These are phyloP conservation scores for Trametes coccinea DNA, from an alignment of 768 basidiomycete genomes.

Conservation along the genomic window DNA sequence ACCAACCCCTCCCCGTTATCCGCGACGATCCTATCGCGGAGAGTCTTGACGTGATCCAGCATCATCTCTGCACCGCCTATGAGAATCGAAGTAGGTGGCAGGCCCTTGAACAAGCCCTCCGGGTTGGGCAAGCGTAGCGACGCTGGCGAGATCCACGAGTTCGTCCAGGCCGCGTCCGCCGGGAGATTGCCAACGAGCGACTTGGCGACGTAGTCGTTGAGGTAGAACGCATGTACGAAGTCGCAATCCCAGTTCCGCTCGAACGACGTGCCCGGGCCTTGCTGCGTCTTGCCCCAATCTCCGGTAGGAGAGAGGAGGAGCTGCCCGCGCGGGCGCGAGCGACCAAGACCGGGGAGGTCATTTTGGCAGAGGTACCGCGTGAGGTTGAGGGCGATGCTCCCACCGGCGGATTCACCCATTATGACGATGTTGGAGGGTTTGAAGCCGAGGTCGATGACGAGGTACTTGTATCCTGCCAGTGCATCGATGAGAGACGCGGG, in stretches of 20 bases:
- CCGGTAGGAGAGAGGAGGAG: conserved; percentile 37
- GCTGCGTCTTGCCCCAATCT: conserved; percentile 24
- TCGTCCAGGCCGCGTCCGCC: background rate
- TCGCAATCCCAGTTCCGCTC: background rate
- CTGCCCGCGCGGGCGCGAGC: conserved; percentile 30
- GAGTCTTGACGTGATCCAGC: conserved; percentile 30
- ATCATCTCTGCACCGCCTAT: conserved; percentile 33
- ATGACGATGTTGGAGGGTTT: conserved; percentile 47
- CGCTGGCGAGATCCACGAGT: conserved; percentile 16
- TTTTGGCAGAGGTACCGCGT: conserved; percentile 37
- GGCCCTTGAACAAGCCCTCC: conserved; percentile 21
- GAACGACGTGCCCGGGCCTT: conserved; percentile 10
- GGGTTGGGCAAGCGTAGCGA: background rate
- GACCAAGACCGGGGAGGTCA: conserved; percentile 21
- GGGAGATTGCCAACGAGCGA: conserved; percentile 9
- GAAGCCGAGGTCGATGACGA: conserved; percentile 44
- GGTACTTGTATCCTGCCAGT: conserved; percentile 51
- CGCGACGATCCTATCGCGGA: conserved; percentile 27
- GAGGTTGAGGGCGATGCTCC: conserved; percentile 45
- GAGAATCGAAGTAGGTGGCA: conserved; percentile 32
- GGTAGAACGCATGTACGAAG: conserved; percentile 5
- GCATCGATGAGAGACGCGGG: conserved; percentile 56
- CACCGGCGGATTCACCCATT: conserved; percentile 58
- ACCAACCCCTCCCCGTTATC: conserved; percentile 25
- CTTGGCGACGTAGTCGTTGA: conserved; percentile 1